phyloP scores from a whole-genome alignment of 352 stramenopile genomes.

The Globisporangium viniferum region DNA sequence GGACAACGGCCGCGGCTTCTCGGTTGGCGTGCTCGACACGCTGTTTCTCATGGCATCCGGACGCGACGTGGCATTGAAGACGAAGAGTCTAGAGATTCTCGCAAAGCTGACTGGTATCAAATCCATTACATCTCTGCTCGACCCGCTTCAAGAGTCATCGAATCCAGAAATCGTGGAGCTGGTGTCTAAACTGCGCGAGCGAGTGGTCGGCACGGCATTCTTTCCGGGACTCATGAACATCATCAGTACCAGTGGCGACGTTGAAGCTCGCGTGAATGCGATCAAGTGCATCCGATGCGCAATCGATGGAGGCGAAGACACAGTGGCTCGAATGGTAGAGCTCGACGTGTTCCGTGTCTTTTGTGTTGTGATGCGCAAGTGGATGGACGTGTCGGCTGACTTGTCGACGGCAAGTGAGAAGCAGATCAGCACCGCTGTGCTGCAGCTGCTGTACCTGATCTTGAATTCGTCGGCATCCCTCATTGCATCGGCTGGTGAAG shows the following conservation, averaged over 20 bases:
- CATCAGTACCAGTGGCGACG: constrained; percentile 42
- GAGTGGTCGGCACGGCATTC: constrained; percentile 52
- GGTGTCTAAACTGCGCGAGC: constrained; percentile 56
- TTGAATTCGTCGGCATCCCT: constrained; percentile 56
- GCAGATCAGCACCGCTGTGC: constrained; percentile 35
- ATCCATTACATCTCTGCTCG: constrained; percentile 41
- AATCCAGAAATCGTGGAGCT: constrained; percentile 44
- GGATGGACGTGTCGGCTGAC: constrained; percentile 47
- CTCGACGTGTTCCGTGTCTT: constrained; percentile 71
- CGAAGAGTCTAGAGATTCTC: constrained; percentile 54
- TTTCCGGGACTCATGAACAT: constrained; percentile 67
- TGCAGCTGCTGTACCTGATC: constrained; percentile 68
- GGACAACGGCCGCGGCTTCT: constrained; percentile 50
- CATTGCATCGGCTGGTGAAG: constrained; percentile 43
- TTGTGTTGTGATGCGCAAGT: constrained; percentile 54
- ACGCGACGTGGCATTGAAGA: constrained; percentile 44
- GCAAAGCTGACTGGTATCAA: constrained; percentile 50
- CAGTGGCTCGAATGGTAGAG: constrained; percentile 61
- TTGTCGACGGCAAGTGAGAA: constrained; percentile 21
- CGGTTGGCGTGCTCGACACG: constrained; percentile 60
- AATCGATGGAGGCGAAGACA: constrained; percentile 50
- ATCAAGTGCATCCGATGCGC: constrained; percentile 73
- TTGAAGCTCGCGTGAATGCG: constrained; percentile 44
- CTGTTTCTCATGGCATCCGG: constrained; percentile 69
- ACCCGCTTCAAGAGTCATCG: constrained; percentile 36